These are phyloP conservation scores for Anthracocystis panici-leucophaei DNA, from an alignment of 1,284 basidiomycete genomes.

Conservation along the genomic window DNA sequence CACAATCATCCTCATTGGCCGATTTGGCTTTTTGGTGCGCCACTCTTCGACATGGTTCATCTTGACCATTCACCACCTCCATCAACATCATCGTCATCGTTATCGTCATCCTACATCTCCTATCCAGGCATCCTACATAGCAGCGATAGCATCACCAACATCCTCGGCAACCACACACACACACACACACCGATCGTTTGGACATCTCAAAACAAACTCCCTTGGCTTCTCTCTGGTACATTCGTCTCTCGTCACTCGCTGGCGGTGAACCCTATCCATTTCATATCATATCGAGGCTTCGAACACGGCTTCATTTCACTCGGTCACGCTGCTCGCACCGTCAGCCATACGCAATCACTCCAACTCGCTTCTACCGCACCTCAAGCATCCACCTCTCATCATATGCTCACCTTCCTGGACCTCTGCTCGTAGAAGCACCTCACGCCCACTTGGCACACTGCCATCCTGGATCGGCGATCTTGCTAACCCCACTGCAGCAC, in stretches of 20 bases:
- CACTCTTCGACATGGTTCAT: not conserved
- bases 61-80: not conserved
- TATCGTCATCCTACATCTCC: not conserved
- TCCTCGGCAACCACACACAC: too few relatives aligned
- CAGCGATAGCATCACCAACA: not conserved
- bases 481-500: not conserved
- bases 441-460: not conserved
- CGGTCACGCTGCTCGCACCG: not conserved
- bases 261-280: not conserved
- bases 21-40: not conserved
- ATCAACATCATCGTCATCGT: not conserved
- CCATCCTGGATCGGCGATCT: not conserved
- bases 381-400: not conserved
- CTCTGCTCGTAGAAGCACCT: not conserved
- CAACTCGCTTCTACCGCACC: not conserved
- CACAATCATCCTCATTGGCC: not conserved
- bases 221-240: not conserved
- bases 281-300: not conserved
- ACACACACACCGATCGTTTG: not conserved
- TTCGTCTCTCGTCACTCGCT: not conserved
- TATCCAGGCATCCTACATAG: not conserved
- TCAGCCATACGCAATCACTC: not conserved
- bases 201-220: not conserved
- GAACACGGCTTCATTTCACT: not conserved
- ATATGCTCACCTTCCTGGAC: not conserved